A percentile compares a stretch with the other conserved stretches of the same genome.
These are phyloP conservation scores for Staphylotrichum tortipilum DNA, from an alignment of 495 filamentous ascomycete genomes.

Conservation along the genomic window DNA sequence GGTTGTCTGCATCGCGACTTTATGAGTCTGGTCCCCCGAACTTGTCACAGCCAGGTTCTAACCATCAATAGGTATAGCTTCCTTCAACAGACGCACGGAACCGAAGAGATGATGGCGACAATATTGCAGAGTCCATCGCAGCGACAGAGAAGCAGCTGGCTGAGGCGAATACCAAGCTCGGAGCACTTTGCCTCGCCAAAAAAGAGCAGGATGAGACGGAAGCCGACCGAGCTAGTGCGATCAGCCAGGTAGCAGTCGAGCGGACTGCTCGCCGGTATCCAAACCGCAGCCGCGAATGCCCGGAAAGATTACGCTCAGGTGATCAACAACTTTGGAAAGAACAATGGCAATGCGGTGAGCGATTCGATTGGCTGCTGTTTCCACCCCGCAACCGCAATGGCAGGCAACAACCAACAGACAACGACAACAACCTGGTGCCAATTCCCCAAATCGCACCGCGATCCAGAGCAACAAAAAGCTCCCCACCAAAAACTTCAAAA, in stretches of 20 bases:
- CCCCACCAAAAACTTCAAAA: too few relatives aligned
- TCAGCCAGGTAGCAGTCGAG: not conserved
- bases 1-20: not conserved
- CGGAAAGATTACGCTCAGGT: not conserved
- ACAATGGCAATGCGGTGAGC: too few relatives aligned
- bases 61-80: not conserved
- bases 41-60: not conserved
- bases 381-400: too few relatives aligned
- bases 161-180: not conserved
- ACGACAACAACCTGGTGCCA: too few relatives aligned
- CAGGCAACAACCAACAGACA: too few relatives aligned
- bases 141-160: not conserved
- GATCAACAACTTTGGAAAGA: not conserved
- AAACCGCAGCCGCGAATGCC: not conserved
- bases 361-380: too few relatives aligned
- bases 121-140: not conserved
- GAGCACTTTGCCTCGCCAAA: not conserved
- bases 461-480: not conserved
- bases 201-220: not conserved
- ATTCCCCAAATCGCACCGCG: too few relatives aligned
- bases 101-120: not conserved
- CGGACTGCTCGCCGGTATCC: not conserved
- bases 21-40: too few relatives aligned
- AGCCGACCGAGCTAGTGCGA: not conserved
- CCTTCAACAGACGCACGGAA: not conserved